Percentiles rank a stretch among this genome's conserved stretches.
phyloP scores from a whole-genome alignment of 805 yeast genomes.

The Jamesozyma piceae region DNA sequence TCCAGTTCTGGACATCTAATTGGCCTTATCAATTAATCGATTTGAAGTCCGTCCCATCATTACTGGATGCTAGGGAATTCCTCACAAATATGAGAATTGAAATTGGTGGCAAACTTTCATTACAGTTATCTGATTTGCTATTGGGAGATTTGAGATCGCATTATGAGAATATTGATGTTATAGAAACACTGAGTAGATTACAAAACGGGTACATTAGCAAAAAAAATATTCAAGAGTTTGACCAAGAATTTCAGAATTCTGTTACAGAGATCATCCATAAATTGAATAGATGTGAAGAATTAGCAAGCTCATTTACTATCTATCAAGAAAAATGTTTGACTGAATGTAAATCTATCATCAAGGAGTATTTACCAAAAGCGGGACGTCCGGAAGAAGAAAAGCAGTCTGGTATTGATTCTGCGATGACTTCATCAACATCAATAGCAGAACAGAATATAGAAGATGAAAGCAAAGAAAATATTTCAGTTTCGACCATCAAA shows the following conservation, averaged over 20 bases:
- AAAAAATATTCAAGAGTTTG: conserved; percentile 27
- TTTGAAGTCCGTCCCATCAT: conserved; percentile 26
- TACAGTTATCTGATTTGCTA: conserved; percentile 46
- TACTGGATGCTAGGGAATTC: conserved; percentile 38
- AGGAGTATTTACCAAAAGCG: conserved; percentile 51
- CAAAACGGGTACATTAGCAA: conserved; percentile 27
- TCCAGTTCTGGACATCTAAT: conserved; percentile 25
- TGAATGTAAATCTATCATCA: conserved; percentile 67
- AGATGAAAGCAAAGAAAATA: neutral
- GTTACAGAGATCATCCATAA: conserved; percentile 44
- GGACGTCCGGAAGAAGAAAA: neutral
- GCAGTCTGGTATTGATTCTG: neutral
- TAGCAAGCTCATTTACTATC: conserved; percentile 49
- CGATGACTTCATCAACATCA: conserved; percentile 2
- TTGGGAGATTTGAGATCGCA: conserved; percentile 54
- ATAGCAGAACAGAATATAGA: conserved; percentile 1
- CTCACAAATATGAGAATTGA: conserved; percentile 48
- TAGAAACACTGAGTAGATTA: conserved; percentile 43
- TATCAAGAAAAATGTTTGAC: conserved; percentile 61
- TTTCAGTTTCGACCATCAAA: neutral
- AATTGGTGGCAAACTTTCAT: conserved; percentile 60
- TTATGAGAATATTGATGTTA: conserved; percentile 39
- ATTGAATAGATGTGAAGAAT: conserved; percentile 50
- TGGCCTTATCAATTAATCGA: conserved; percentile 36
- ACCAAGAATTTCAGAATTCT: conserved; percentile 33